Conservation (phyloP, 257 asterid genomes). For the Pogostemon cablin region DNA sequence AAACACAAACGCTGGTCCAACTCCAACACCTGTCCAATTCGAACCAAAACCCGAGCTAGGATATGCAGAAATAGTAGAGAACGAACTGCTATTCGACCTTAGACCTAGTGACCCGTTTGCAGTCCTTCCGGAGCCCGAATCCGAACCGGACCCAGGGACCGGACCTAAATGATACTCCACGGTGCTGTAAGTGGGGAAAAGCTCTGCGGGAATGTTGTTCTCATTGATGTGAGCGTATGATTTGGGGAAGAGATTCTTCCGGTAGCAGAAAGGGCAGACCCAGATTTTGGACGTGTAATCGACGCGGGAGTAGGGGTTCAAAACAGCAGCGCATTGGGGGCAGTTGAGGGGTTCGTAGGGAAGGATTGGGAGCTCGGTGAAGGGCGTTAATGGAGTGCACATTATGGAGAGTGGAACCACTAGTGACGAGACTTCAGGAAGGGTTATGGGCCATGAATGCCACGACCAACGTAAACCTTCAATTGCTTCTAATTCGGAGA, state of each 20-base stretch:
- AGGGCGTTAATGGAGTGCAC: constrained; percentile 75
- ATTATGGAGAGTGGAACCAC: constrained; percentile 83
- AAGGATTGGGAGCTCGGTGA: constrained; percentile 79
- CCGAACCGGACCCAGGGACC: constrained; percentile 34
- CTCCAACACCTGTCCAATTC: constrained; percentile 43
- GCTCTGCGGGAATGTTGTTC: constrained; percentile 89
- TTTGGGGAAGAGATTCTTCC: constrained; percentile 69
- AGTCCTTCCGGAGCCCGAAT: constrained; percentile 41
- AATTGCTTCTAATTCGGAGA: constrained; percentile 83
- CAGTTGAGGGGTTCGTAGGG: constrained; percentile 76
- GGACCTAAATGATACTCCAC: constrained; percentile 76
- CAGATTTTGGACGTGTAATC: constrained; percentile 73
- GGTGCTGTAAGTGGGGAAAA: constrained; percentile 90
- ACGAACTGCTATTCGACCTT: constrained; percentile 49
- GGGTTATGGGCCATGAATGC: constrained; percentile 89
- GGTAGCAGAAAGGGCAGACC: constrained; percentile 79
- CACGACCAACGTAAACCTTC: constrained; percentile 99
- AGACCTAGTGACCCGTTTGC: constrained; percentile 42
- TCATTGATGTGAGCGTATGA: constrained; percentile 69
- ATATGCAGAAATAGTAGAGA: constrained; percentile 50
- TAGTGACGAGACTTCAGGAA: constrained; percentile 63
- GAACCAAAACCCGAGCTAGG: constrained; percentile 43
- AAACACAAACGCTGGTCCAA: constrained; percentile 77
- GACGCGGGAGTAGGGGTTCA: constrained; percentile 89
- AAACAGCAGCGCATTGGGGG: constrained; percentile 68